Conservation (phyloP, 164 flowering plant species). For the Tinospora cordifolia region DNA sequence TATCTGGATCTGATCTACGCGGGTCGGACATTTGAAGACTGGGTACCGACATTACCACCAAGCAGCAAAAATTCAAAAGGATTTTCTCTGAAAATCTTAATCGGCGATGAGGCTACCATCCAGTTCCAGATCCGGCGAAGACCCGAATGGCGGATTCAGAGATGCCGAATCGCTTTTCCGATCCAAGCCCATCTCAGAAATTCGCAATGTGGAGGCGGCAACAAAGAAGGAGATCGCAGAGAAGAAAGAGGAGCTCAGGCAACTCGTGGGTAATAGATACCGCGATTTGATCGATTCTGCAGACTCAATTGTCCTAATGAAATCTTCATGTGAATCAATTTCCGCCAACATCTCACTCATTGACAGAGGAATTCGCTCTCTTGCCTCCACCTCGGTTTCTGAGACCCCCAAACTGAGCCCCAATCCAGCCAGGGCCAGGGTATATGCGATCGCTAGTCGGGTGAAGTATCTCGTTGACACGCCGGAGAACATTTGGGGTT, state of each 20-base stretch:
- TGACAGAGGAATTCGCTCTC: conserved; percentile 42
- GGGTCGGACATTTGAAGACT: neutral
- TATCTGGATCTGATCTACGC: conserved; percentile 8
- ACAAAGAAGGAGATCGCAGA: conserved; percentile 62
- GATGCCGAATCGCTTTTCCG: conserved; percentile 87
- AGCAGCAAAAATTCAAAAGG: neutral
- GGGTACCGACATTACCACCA: conserved; percentile 9
- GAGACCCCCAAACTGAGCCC: conserved; percentile 23
- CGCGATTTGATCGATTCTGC: conserved; percentile 93
- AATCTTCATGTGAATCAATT: conserved; percentile 57
- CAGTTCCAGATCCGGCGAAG: conserved; percentile 6
- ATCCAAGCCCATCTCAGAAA: conserved; percentile 66
- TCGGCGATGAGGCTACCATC: conserved; percentile 11
- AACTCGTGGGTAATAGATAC: conserved; percentile 79
- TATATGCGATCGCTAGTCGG: conserved; percentile 64
- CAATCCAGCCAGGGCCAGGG: conserved; percentile 30
- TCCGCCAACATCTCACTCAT: conserved; percentile 58
- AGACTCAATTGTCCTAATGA: conserved; percentile 81
- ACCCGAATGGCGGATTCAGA: conserved; percentile 12
- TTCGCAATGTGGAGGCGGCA: conserved; percentile 56
- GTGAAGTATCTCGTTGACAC: conserved; percentile 93
- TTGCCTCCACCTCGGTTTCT: conserved; percentile 28
- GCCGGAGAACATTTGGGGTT: conserved; percentile 97
- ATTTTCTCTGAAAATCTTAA: neutral
- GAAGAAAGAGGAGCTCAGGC: conserved; percentile 87